Evolutionary conservation across 306 rosid genomes (phyloP).

Genomic region (Trifolium subterraneum): DNA sequence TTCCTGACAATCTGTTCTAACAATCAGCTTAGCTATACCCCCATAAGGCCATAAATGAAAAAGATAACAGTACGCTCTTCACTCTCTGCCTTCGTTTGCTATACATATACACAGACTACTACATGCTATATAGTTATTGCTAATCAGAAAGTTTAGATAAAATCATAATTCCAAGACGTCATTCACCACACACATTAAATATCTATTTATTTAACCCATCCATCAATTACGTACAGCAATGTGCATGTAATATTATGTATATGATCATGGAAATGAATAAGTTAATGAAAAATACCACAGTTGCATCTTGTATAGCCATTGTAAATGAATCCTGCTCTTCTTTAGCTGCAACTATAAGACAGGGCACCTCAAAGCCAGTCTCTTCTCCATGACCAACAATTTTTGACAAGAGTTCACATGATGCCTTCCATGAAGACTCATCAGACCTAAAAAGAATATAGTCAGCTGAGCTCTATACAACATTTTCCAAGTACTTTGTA

Average conservation of each 20-base stretch:
- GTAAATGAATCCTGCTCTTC: conserved; percentile 89
- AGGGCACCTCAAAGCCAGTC: conserved; percentile 95
- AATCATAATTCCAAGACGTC: background rate
- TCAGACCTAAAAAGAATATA: conserved; percentile 67
- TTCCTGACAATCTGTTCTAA: too few relatives aligned
- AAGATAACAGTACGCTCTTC: too few relatives aligned
- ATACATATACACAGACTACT: too few relatives aligned
- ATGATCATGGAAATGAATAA: conserved; percentile 17
- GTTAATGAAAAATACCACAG: conserved; percentile 62
- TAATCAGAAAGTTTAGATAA: background rate
- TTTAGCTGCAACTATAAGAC: conserved; percentile 96
- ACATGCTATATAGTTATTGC: too few relatives aligned
- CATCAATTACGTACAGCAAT: conserved; percentile 16
- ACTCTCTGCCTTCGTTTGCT: too few relatives aligned
- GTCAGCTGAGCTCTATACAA: conserved; percentile 28
- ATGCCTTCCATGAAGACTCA: conserved; percentile 81
- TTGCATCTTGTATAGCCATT: conserved; percentile 83
- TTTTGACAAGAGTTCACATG: conserved; percentile 79
- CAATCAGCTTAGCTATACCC: too few relatives aligned
- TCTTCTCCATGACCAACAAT: conserved; percentile 92
- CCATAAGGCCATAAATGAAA: too few relatives aligned
- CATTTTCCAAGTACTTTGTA: too few relatives aligned
- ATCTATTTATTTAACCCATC: conserved; percentile 19
- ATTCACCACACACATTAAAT: conserved; percentile 21
- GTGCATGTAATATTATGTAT: conserved; percentile 20